Percentiles rank a stretch among this genome's conserved stretches.
Evolutionary conservation across 495 filamentous ascomycete genomes (phyloP).

Genomic region (Penicillium herquei): DNA sequence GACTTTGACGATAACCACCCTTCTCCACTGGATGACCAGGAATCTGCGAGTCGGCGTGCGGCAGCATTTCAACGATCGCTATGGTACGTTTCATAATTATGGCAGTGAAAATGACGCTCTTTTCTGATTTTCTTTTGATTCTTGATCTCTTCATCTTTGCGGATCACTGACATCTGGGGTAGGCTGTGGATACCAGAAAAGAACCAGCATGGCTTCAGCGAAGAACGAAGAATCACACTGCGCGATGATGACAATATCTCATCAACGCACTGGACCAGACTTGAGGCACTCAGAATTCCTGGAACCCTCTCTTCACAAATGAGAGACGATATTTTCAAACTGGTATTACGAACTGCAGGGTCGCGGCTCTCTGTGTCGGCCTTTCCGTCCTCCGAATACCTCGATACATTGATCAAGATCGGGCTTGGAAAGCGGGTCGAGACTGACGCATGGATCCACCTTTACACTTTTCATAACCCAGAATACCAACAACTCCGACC

Average conservation of each 20-base stretch:
- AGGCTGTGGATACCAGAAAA: slow-evolving; percentile 32
- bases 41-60: slow-evolving; percentile 18
- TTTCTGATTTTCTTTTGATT: too few relatives aligned
- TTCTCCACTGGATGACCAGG: slow-evolving; percentile 12
- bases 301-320: slow-evolving; percentile 18
- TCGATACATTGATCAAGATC: slow-evolving; percentile 59
- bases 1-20: slow-evolving; percentile 8
- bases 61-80: slow-evolving; percentile 26
- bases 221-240: slow-evolving; percentile 21
- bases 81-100: slow-evolving; percentile 13
- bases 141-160: background rate
- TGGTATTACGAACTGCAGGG: slow-evolving; percentile 27
- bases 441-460: slow-evolving; percentile 58
- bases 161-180: background rate
- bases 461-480: slow-evolving; percentile 48
- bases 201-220: slow-evolving; percentile 29
- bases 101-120: too few relatives aligned
- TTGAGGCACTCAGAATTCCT: slow-evolving; percentile 24
- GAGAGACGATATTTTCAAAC: slow-evolving; percentile 27
- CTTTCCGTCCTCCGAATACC: slow-evolving; percentile 54
- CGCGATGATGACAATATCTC: slow-evolving; percentile 26
- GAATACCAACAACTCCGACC: slow-evolving; percentile 45
- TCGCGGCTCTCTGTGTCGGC: slow-evolving; percentile 47
- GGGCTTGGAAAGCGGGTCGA: slow-evolving; percentile 53
- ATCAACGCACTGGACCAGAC: slow-evolving; percentile 9